Evolutionary conservation across 225 moss, liverwort and hornwort species (phyloP).

Genomic region (Bryum argenteum): DNA sequence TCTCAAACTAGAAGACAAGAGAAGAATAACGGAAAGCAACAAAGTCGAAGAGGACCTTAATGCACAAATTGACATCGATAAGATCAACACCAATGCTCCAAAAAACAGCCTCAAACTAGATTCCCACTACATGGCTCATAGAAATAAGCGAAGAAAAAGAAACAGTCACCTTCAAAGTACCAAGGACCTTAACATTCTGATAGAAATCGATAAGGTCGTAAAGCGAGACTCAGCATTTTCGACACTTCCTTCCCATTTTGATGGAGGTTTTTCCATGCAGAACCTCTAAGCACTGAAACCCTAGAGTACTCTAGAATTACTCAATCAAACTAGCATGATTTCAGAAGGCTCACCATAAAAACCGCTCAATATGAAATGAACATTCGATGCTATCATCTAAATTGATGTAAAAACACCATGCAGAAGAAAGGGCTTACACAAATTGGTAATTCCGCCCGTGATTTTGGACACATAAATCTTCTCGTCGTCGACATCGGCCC

Average conservation of each 20-base stretch:
- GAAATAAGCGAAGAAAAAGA: too few relatives aligned
- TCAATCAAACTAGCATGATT: neutral
- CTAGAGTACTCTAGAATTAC: neutral
- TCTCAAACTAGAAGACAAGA: neutral
- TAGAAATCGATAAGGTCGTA: neutral
- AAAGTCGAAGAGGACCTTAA: neutral
- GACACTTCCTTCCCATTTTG: neutral
- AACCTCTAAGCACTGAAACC: too few relatives aligned
- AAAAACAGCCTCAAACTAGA: too few relatives aligned
- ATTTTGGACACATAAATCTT: slow-evolving; percentile 65
- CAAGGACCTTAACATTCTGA: too few relatives aligned
- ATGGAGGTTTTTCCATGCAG: too few relatives aligned
- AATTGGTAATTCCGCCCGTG: slow-evolving; percentile 93
- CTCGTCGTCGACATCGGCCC: slow-evolving; percentile 68
- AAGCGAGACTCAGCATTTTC: neutral
- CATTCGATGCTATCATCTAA: neutral
- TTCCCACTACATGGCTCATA: too few relatives aligned
- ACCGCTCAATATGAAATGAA: neutral
- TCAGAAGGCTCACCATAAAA: neutral
- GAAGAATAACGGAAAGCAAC: neutral
- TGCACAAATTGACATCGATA: neutral
- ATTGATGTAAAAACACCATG: neutral
- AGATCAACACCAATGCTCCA: neutral
- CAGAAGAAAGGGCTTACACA: slow-evolving; percentile 47
- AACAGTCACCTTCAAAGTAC: too few relatives aligned